Base-by-base conservation (phyloP, 768 basidiomycete species). In the Termitomyces sp. region DNA sequence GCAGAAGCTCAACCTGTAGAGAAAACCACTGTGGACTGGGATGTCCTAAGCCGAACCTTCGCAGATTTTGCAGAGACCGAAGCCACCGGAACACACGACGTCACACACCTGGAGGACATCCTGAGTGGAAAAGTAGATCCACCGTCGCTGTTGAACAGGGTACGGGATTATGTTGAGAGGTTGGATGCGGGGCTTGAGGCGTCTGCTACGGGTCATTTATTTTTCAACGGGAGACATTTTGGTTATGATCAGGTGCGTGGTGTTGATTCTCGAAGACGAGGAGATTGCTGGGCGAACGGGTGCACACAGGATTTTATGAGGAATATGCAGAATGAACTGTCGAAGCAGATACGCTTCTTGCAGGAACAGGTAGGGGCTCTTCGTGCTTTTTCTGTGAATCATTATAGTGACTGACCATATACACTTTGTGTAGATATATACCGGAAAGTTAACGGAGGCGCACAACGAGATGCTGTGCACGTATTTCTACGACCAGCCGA, bases 401-500 rank as follows among this genome's bases (percentile, higher is more conserved):
- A 0, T 32, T 7, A 18, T 35, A 9, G 18, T 46, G 6, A 8
- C 32, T 51, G 22, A 52, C 18, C 7, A 15, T 9, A 39, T 15
- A 16, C 52, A n/a, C 15, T n/a, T 60, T 13, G 2, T 32, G 2
- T 59, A 88, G 90, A 71, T 92, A 1, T 89, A 90, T 68, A 68
- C 70, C 32, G 84, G 86, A 7, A 72, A 75, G 38, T 69, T 94
- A 18, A 79, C 81, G 9, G 87, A 91, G 49, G 79, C 79, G 1
- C 74, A 79, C 44, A 72, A 73, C 8, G 75, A 76, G 7, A 78
- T 80, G 36, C 81, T 92, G 57, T 74, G 83, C 35, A 89, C 81
- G 15, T 94, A 91, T 75, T 98, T 98, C 76, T 98, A 96, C 69
- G 93, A 96, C 67, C 81, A 95, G 7, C 91, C 95, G 0, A 84